Percentiles rank a stretch among this genome's conserved stretches.
These are phyloP conservation scores for Podaxis mareebaensis DNA, from an alignment of 768 basidiomycete genomes.

Conservation along the genomic window DNA sequence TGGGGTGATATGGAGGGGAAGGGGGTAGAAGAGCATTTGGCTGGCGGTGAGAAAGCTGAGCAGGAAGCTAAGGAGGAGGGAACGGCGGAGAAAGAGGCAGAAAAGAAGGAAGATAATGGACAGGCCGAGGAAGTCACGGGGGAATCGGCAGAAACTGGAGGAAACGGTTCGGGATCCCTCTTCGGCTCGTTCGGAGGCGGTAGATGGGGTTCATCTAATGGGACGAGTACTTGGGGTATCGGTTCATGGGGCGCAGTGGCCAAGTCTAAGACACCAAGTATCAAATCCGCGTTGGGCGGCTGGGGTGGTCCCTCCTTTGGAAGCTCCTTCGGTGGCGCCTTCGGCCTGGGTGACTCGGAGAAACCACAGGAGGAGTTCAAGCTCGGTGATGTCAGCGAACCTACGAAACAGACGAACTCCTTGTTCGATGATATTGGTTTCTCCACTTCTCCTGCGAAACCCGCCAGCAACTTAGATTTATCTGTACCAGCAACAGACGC, in stretches of 20 bases:
- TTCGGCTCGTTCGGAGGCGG: constrained; percentile 11
- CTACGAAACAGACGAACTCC: not conserved
- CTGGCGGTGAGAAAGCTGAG: constrained; percentile 2
- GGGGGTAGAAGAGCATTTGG: constrained; percentile 13
- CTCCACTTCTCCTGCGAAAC: not conserved
- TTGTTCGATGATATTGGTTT: not conserved
- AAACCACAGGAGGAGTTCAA: not conserved
- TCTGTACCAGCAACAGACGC: not conserved
- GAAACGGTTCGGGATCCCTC: constrained; percentile 15
- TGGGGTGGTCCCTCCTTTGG: constrained; percentile 14
- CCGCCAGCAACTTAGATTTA: not conserved
- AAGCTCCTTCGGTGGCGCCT: not conserved
- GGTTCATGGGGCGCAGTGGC: constrained; percentile 12
- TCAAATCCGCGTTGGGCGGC: not conserved
- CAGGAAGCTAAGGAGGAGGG: constrained; percentile 12
- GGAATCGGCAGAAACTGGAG: constrained; percentile 8
- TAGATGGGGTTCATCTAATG: constrained; percentile 1
- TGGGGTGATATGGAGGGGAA: constrained; percentile 15
- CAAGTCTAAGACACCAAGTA: constrained; percentile 8
- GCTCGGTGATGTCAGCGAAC: not conserved
- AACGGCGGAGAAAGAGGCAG: constrained; percentile 9
- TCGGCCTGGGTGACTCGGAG: constrained; percentile 3
- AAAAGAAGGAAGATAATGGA: constrained; percentile 22
- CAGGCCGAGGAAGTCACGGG: constrained; percentile 19
- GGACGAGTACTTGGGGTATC: not conserved